Evolutionary conservation across 176 grass and related monocot genomes (phyloP).

Genomic region (Calamus simplicifolius): DNA sequence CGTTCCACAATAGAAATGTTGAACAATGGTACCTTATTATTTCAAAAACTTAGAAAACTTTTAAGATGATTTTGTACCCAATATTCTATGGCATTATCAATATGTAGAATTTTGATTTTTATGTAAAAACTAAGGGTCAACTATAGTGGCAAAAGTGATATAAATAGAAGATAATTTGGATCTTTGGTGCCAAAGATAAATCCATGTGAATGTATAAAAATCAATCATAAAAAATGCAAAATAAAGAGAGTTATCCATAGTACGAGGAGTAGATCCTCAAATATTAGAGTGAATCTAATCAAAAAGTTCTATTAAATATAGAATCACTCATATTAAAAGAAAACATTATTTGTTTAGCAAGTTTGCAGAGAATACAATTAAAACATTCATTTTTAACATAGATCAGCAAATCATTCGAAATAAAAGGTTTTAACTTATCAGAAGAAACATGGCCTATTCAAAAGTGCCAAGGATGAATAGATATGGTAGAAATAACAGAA

Average conservation of each 20-base stretch:
- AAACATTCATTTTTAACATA: too few relatives aligned
- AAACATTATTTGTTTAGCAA: too few relatives aligned
- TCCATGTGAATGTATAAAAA: not conserved
- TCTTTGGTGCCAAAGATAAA: not conserved
- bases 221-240: not conserved
- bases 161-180: not conserved
- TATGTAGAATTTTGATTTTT: not conserved
- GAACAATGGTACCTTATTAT: not conserved
- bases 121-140: not conserved
- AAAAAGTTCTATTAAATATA: not conserved
- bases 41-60: too few relatives aligned
- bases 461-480: too few relatives aligned
- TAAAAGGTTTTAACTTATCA: too few relatives aligned
- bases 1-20: not conserved
- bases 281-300: not conserved
- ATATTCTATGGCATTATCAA: not conserved
- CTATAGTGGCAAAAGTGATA: not conserved
- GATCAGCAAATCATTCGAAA: too few relatives aligned
- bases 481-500: too few relatives aligned
- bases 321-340: too few relatives aligned
- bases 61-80: too few relatives aligned
- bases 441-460: too few relatives aligned
- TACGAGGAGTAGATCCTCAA: not conserved
- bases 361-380: too few relatives aligned
- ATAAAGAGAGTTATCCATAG: not conserved